phyloP scores from a whole-genome alignment of 164 flowering plant species.

The Dillenia turbinata region DNA sequence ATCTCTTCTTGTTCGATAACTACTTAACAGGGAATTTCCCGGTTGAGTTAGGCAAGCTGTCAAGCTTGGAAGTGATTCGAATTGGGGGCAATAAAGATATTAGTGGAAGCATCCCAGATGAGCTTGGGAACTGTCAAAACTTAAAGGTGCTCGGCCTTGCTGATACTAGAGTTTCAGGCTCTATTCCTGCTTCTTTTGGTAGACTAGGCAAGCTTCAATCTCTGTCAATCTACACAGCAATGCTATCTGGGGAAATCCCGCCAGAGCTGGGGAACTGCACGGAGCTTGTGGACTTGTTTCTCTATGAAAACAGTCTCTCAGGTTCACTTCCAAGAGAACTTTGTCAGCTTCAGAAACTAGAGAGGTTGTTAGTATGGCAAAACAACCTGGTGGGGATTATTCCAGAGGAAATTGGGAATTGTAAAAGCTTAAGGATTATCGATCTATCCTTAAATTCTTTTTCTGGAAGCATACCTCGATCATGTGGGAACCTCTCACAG shows the following conservation, averaged over 20 bases:
- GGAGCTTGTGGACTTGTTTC: slow-evolving; percentile 60
- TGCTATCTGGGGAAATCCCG: slow-evolving; percentile 81
- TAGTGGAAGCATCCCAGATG: slow-evolving; percentile 56
- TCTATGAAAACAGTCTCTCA: slow-evolving; percentile 67
- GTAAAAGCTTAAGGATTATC: slow-evolving; percentile 44
- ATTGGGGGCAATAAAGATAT: slow-evolving; percentile 84
- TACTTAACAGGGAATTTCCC: slow-evolving; percentile 53
- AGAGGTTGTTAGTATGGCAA: slow-evolving; percentile 73
- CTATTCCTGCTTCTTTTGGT: slow-evolving; percentile 56
- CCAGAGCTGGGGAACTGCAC: slow-evolving; percentile 72
- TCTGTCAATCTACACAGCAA: slow-evolving; percentile 64
- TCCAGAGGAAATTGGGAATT: slow-evolving; percentile 82
- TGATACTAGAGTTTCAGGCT: slow-evolving; percentile 52
- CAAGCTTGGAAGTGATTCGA: slow-evolving; percentile 42
- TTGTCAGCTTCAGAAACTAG: slow-evolving; percentile 66
- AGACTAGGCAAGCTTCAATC: slow-evolving; percentile 55
- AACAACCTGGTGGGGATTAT: slow-evolving; percentile 62
- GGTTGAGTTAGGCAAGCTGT: slow-evolving; percentile 43
- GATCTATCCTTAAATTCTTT: slow-evolving; percentile 76
- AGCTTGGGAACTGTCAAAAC: slow-evolving; percentile 50
- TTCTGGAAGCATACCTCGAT: slow-evolving; percentile 66
- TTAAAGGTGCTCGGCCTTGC: slow-evolving; percentile 51
- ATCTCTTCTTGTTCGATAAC: slow-evolving; percentile 58
- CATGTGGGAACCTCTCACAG: slow-evolving; percentile 43
- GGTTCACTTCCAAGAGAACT: slow-evolving; percentile 71